Evolutionary conservation across 768 basidiomycete species (phyloP).

Genomic region (Auricularia cornea): DNA sequence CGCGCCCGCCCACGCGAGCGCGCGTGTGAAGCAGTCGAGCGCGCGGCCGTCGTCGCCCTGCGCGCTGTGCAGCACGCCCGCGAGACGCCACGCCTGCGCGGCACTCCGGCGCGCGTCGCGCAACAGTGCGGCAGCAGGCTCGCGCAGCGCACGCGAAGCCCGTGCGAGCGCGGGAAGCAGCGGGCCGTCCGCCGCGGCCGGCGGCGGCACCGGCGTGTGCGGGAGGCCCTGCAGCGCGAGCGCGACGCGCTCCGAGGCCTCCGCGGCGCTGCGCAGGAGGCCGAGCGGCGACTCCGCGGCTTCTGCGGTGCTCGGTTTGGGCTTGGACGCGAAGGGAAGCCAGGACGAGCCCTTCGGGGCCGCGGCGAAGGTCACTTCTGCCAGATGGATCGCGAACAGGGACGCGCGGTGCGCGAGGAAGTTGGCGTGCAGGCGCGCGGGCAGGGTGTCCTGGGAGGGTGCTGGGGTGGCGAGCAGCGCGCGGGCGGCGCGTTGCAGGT

Average conservation of each 20-base stretch:
- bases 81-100: slow-evolving; percentile 67
- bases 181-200: slow-evolving; percentile 30
- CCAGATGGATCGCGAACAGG: slow-evolving; percentile 63
- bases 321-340: slow-evolving; percentile 1
- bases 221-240: slow-evolving; percentile 41
- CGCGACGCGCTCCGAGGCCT: slow-evolving; percentile 60
- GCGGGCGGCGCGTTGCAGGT: not conserved
- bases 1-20: slow-evolving; percentile 56
- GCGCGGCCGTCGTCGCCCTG: slow-evolving; percentile 27
- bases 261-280: slow-evolving; percentile 52
- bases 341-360: slow-evolving; percentile 23
- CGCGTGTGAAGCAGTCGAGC: slow-evolving; percentile 58
- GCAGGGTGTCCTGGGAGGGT: slow-evolving; percentile 22
- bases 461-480: not conserved
- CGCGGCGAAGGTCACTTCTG: slow-evolving; percentile 57
- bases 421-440: slow-evolving; percentile 53
- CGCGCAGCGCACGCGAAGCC: slow-evolving; percentile 39
- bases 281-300: slow-evolving; percentile 33
- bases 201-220: slow-evolving; percentile 22
- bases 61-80: slow-evolving; percentile 56
- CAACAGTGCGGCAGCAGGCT: slow-evolving; percentile 48
- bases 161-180: slow-evolving; percentile 38
- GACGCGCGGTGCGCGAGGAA: slow-evolving; percentile 67
- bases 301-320: slow-evolving; percentile 12
- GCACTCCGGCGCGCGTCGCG: slow-evolving; percentile 64